A percentile compares a stretch with the other conserved stretches of the same genome.
phyloP scores from a whole-genome alignment of 2,329 filamentous ascomycete genomes.

The Colletotrichum sansevieriae region DNA sequence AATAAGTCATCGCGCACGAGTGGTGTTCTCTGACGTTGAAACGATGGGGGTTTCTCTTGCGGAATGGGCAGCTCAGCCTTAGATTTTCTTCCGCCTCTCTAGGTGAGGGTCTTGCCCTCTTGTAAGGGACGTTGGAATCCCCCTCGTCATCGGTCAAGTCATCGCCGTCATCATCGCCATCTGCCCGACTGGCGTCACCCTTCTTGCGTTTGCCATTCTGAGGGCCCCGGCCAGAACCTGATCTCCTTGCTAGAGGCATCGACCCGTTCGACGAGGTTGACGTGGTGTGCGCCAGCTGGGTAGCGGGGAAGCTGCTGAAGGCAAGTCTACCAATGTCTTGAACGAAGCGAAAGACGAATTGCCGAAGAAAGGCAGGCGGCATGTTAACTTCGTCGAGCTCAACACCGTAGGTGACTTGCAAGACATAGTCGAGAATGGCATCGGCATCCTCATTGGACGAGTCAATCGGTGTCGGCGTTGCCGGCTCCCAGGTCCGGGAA shows the following conservation, averaged over 20 bases:
- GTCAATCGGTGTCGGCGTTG: constrained; percentile 47
- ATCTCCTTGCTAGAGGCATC: neutral
- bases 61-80: constrained; percentile 58
- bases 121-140: constrained; percentile 48
- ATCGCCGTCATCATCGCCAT: constrained; percentile 50
- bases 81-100: constrained; percentile 54
- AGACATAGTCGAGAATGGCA: constrained; percentile 51
- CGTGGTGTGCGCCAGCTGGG: constrained; percentile 48
- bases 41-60: constrained; percentile 58
- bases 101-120: constrained; percentile 49
- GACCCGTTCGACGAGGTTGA: constrained; percentile 48
- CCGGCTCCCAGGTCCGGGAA: constrained; percentile 42
- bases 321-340: constrained; percentile 51
- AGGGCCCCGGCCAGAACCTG: constrained; percentile 28
- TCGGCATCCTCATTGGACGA: constrained; percentile 52
- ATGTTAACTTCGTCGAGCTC: constrained; percentile 52
- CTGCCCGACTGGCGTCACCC: constrained; percentile 37
- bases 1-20: constrained; percentile 59
- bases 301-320: constrained; percentile 41
- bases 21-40: constrained; percentile 62
- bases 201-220: constrained; percentile 54
- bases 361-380: constrained; percentile 47
- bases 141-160: constrained; percentile 50
- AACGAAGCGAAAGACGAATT: constrained; percentile 50
- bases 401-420: constrained; percentile 55